These are phyloP conservation scores for Coleophoma eucalyptorum DNA, from an alignment of 2,329 filamentous ascomycete species.

Conservation along the genomic window DNA sequence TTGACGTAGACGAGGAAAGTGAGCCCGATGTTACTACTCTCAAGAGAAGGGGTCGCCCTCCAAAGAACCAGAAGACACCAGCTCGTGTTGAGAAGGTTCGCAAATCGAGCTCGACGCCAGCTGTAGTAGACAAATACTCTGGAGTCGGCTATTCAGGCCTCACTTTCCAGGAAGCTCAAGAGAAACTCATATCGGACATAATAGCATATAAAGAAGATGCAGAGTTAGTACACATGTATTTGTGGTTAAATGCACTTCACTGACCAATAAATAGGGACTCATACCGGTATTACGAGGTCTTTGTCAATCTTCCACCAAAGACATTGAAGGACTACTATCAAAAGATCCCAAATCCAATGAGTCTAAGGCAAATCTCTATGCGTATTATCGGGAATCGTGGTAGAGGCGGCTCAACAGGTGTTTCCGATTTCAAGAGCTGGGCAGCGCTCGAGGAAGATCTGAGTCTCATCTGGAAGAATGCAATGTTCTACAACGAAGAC, in stretches of 20 bases:
- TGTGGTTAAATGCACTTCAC: background rate
- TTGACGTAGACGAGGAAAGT: constrained; percentile 28
- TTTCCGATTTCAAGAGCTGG: constrained; percentile 77
- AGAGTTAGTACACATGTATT: constrained; percentile 41
- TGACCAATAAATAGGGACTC: constrained; percentile 48
- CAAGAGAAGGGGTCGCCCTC: constrained; percentile 19
- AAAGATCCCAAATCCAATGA: constrained; percentile 76
- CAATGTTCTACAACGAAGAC: constrained; percentile 87
- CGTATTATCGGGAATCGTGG: constrained; percentile 70
- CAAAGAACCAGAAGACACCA: constrained; percentile 19
- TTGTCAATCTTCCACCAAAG: constrained; percentile 73
- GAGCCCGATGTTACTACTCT: constrained; percentile 19
- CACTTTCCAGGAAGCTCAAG: constrained; percentile 79
- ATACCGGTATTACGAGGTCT: constrained; percentile 68
- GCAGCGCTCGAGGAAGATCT: constrained; percentile 75
- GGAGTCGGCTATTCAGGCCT: constrained; percentile 64
- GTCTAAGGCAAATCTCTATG: constrained; percentile 74
- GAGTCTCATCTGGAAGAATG: constrained; percentile 82
- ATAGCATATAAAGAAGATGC: constrained; percentile 62
- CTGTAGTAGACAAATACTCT: constrained; percentile 50
- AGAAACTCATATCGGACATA: constrained; percentile 76
- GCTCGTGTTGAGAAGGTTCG: constrained; percentile 26
- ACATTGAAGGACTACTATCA: constrained; percentile 82
- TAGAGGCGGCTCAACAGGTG: constrained; percentile 55
- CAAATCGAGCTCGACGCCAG: constrained; percentile 32